phyloP scores from a whole-genome alignment of 2,329 filamentous ascomycete species.

The Eurotiales sp. region DNA sequence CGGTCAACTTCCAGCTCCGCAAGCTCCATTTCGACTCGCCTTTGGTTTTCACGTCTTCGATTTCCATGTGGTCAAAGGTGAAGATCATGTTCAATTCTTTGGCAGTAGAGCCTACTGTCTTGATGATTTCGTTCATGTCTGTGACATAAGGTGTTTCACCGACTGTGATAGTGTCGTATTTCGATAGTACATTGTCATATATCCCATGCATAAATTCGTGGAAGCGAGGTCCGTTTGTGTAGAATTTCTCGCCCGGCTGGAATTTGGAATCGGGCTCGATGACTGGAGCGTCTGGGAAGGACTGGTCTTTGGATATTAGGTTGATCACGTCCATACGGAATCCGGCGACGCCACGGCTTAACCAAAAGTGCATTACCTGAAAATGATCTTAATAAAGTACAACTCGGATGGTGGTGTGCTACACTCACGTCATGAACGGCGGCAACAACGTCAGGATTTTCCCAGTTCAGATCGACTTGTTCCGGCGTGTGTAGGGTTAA shows the following conservation, averaged over 20 bases:
- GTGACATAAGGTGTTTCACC: conserved; percentile 57
- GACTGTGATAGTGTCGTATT: conserved; percentile 57
- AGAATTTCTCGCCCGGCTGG: conserved; percentile 40
- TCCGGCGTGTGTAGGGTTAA: conserved; percentile 70
- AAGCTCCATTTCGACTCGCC: conserved; percentile 42
- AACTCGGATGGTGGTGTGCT: too few species aligned
- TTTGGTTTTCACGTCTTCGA: conserved; percentile 44
- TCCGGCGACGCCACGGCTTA: conserved; percentile 66
- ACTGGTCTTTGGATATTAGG: conserved; percentile 62
- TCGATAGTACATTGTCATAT: conserved; percentile 46
- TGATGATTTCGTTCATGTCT: conserved; percentile 48
- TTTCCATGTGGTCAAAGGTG: conserved; percentile 65
- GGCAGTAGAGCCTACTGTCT: conserved; percentile 52
- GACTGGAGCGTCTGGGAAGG: conserved; percentile 46
- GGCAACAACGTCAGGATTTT: conserved; percentile 64
- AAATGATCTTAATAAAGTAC: too few species aligned
- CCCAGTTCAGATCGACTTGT: conserved; percentile 85
- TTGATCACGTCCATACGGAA: conserved; percentile 73
- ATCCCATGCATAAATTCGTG: conserved; percentile 57
- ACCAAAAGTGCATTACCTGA: conserved; percentile 72
- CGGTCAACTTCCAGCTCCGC: conserved; percentile 45
- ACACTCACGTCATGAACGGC: neutral
- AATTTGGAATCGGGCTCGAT: conserved; percentile 24
- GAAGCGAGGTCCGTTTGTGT: conserved; percentile 55
- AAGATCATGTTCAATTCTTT: conserved; percentile 68